Evolutionary conservation across 108 stramenopile species (phyloP), one percentile per base, ranked within the genome.

Genomic region (Skeletonema grethae): DNA sequence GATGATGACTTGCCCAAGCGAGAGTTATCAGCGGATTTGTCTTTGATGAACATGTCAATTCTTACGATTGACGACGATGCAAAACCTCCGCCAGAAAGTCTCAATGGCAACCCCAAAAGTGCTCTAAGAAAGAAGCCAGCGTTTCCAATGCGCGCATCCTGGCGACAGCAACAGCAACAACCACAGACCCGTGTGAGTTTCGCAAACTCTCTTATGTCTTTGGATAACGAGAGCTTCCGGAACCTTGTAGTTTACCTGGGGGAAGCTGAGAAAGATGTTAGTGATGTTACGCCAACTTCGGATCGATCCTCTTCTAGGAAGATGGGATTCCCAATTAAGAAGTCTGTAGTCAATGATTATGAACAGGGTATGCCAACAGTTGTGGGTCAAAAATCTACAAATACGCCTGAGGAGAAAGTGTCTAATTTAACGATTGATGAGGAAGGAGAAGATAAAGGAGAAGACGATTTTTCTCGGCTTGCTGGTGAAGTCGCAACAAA

Each of bases 11-110:
- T 48, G 53, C 55, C 57, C 2, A 57, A 24, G 20, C 55, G 20
- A 2, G 20, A 57, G 35, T 16, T 32, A 12, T 34, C 45, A 48
- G 61, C 39, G 29, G 74, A 66, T 55, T n/a, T 66, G 12, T 68
- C 74, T 1, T 59, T 75, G 50, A 75, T 75, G 74, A 67, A 75
- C 29, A 75, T 75, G 74, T 75, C 74, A 30, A 12, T 75, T 24
- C 58, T 75, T 0, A 67, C 74, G 15, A 60, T 75, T 29, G 55
- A 68, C 15, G 74, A 68, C 13, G 25, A 32, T 18, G 20, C 22
- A 53, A 53, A 53, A 22, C 22, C 50, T 53, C 50, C 50, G 9
- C 5, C 50, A 9, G 50, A 24, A 5, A 22, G 50, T 22, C 50
- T 24, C 25, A 34, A 22, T 15, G 22, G 32, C 34, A 66, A 12